phyloP scores from a whole-genome alignment of 1,139 yeast species.

The Lodderomyces pseudojiufengensis region DNA sequence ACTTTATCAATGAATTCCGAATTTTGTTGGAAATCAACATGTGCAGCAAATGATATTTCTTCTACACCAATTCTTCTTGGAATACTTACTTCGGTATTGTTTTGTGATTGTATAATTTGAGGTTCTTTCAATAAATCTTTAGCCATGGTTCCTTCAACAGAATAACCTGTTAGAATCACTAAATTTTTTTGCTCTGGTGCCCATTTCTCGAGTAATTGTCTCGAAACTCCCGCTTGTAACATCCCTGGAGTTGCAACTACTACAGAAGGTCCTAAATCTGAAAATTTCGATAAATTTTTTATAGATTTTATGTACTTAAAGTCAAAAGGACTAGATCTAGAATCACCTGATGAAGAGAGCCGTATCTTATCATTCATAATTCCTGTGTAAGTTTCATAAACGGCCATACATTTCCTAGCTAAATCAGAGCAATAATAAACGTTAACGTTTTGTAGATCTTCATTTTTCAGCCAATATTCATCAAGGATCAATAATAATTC shows the following conservation, averaged over 20 bases:
- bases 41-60: constrained; percentile 97
- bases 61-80: constrained; percentile 90
- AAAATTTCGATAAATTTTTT: constrained; percentile 76
- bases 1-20: constrained; percentile 86
- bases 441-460: constrained; percentile 77
- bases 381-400: constrained; percentile 91
- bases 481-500: constrained; percentile 84
- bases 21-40: constrained; percentile 93
- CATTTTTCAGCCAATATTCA: constrained; percentile 87
- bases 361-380: constrained; percentile 95
- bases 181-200: constrained; percentile 94
- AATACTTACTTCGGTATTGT: constrained; percentile 75
- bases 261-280: constrained; percentile 93
- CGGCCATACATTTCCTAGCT: constrained; percentile 96
- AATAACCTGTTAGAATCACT: constrained; percentile 88
- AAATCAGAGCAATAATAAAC: constrained; percentile 89
- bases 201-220: constrained; percentile 92
- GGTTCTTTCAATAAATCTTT: constrained; percentile 87
- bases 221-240: constrained; percentile 92
- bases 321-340: constrained; percentile 71
- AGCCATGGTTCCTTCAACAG: constrained; percentile 98
- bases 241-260: constrained; percentile 97
- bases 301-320: constrained; percentile 83
- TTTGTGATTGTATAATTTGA: constrained; percentile 73
- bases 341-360: constrained; percentile 47